A percentile compares a stretch with the other conserved stretches of the same genome.
These are phyloP conservation scores for Sporothrix dimorphospora DNA, from an alignment of 2,329 filamentous ascomycete species.

Conservation along the genomic window DNA sequence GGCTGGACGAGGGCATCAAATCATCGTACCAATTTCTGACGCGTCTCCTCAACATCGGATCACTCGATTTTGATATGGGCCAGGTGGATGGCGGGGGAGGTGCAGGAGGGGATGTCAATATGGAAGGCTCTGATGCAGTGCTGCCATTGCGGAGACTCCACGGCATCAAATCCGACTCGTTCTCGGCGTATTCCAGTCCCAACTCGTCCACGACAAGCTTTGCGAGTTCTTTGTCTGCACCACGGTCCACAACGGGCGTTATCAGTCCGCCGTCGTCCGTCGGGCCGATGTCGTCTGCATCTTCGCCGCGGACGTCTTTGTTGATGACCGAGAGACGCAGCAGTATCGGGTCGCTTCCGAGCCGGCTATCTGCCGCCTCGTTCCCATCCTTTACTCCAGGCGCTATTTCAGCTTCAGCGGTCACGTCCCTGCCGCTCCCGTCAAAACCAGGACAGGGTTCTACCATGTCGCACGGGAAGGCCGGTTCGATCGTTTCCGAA, in stretches of 20 bases:
- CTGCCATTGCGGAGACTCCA: constrained; percentile 21
- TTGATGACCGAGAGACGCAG: constrained; percentile 30
- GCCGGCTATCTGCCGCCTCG: constrained; percentile 32
- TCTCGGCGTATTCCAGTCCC: constrained; percentile 32
- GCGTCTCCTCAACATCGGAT: constrained; percentile 39
- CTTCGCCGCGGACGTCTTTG: constrained; percentile 33
- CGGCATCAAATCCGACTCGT: constrained; percentile 13
- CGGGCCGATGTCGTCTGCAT: constrained; percentile 30
- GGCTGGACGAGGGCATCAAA: constrained; percentile 39
- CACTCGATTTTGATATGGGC: constrained; percentile 38
- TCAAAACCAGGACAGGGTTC: constrained; percentile 9
- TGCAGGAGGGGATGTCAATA: constrained; percentile 19
- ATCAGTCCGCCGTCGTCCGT: constrained; percentile 31
- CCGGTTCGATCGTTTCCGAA: neutral
- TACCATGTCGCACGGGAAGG: neutral
- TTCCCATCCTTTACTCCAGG: constrained; percentile 29
- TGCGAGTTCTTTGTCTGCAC: constrained; percentile 31
- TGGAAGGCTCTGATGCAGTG: constrained; percentile 28
- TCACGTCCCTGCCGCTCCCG: neutral
- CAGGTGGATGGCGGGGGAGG: constrained; percentile 8
- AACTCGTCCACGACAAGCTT: constrained; percentile 35
- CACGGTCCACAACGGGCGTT: constrained; percentile 28
- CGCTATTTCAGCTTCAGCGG: neutral
- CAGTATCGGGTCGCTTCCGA: constrained; percentile 34
- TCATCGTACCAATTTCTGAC: constrained; percentile 40